These are phyloP conservation scores for Kentomonas sorsogonicus DNA, from an alignment of 208 protist species.

Conservation along the genomic window DNA sequence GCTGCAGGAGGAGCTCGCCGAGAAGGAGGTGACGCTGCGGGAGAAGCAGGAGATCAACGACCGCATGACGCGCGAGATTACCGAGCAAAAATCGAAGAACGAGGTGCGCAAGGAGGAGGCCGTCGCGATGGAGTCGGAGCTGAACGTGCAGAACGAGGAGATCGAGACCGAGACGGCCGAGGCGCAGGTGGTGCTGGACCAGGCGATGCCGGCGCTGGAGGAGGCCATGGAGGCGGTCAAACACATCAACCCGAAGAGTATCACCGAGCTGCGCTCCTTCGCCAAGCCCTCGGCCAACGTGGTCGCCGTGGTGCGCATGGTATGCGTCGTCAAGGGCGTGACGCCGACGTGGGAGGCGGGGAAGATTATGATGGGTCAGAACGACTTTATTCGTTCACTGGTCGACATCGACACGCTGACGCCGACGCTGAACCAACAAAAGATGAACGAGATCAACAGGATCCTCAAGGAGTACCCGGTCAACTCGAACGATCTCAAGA, in stretches of 20 bases:
- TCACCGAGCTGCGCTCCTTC: constrained; percentile 96
- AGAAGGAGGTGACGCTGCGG: constrained; percentile 92
- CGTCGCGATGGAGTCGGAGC: constrained; percentile 86
- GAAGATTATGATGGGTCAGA: constrained; percentile 91
- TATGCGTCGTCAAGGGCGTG: constrained; percentile 90
- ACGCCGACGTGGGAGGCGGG: constrained; percentile 84
- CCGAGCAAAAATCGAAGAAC: constrained; percentile 83
- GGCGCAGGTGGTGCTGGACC: constrained; percentile 92
- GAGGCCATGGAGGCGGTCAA: constrained; percentile 95
- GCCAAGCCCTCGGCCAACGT: constrained; percentile 93
- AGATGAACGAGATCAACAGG: constrained; percentile 94
- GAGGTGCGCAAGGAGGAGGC: constrained; percentile 88
- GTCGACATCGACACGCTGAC: constrained; percentile 89
- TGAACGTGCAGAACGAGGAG: constrained; percentile 86
- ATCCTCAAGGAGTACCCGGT: constrained; percentile 91
- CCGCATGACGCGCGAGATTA: constrained; percentile 90
- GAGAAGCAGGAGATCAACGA: constrained; percentile 94
- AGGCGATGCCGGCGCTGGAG: constrained; percentile 95
- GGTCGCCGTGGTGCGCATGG: constrained; percentile 94
- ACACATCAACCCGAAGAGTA: constrained; percentile 93
- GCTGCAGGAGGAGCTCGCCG: constrained; percentile 91
- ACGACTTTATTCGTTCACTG: constrained; percentile 85
- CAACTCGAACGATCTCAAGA: constrained; percentile 87
- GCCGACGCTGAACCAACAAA: constrained; percentile 85
- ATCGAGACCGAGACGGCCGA: constrained; percentile 91